Percentiles rank a stretch among this genome's conserved stretches.
Conservation (phyloP, 768 basidiomycete genomes). For the Calvatia gigantea region DNA sequence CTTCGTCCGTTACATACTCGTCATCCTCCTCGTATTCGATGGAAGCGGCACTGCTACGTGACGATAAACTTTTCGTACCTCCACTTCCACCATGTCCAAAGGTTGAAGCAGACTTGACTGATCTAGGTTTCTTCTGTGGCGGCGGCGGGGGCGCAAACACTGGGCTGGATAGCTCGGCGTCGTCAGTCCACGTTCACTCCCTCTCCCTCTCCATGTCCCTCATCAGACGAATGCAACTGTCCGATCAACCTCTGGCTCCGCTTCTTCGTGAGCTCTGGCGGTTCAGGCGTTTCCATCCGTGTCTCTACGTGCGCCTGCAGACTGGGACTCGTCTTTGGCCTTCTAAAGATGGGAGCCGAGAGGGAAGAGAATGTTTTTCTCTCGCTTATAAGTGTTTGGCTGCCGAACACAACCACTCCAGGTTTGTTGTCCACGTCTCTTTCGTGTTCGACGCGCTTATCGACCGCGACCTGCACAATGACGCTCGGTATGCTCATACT, state of each 20-base stretch:
- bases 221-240: constrained; percentile 10
- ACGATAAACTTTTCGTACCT: neutral
- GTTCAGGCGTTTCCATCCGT: neutral
- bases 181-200: neutral
- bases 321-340: neutral
- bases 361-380: neutral
- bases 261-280: neutral
- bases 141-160: constrained; percentile 6
- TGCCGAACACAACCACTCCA: neutral
- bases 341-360: neutral
- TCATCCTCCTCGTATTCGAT: neutral
- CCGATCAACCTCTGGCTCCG: constrained; percentile 2
- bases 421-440: neutral
- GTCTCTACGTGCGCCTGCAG: neutral
- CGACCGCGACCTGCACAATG: constrained; percentile 4
- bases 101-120: neutral
- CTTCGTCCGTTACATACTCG: constrained; percentile 13
- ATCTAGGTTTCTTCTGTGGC: neutral
- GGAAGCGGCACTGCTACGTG: neutral
- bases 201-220: neutral
- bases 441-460: constrained; percentile 7
- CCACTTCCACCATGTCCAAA: neutral
- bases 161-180: constrained; percentile 1
- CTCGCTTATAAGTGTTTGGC: neutral
- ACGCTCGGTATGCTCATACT: neutral